Evolutionary conservation across 495 filamentous ascomycete genomes (phyloP).

Genomic region (Letharia lupina): DNA sequence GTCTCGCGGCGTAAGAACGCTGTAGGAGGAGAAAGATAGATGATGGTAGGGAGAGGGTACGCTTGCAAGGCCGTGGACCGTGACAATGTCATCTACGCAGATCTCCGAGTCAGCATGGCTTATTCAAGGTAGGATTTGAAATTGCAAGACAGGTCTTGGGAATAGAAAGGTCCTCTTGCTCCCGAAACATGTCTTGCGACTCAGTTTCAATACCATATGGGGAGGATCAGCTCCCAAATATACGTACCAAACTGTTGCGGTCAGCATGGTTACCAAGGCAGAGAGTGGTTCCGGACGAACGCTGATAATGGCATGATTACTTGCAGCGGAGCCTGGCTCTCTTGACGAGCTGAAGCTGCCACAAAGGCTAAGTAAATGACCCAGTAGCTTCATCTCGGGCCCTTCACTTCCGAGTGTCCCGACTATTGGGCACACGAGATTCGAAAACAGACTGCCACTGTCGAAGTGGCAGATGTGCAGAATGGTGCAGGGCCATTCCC

Average conservation of each 20-base stretch:
- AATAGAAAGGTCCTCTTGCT: no score
- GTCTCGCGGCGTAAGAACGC: slow-evolving; percentile 17
- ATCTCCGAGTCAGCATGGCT: no score
- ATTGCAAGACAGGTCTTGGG: no score
- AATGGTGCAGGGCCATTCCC: background rate
- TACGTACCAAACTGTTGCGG: no score
- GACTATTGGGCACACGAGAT: background rate
- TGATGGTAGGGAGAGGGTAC: slow-evolving; percentile 22
- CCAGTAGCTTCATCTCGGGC: background rate
- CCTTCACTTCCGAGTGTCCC: background rate
- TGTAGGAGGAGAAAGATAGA: slow-evolving; percentile 19
- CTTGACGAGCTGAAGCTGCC: background rate
- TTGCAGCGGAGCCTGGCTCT: background rate
- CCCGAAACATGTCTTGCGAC: no score
- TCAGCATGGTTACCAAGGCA: background rate
- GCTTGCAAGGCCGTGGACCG: slow-evolving; percentile 13
- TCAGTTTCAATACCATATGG: no score
- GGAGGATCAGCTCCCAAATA: no score
- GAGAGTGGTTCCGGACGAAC: background rate
- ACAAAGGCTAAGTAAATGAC: background rate
- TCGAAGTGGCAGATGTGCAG: background rate
- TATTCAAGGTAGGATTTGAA: no score
- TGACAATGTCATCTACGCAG: slow-evolving; percentile 21
- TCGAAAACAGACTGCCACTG: background rate
- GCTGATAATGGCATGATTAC: background rate